Conservation (phyloP, 2,329 filamentous ascomycete species). For the Cytospora piceicola region DNA sequence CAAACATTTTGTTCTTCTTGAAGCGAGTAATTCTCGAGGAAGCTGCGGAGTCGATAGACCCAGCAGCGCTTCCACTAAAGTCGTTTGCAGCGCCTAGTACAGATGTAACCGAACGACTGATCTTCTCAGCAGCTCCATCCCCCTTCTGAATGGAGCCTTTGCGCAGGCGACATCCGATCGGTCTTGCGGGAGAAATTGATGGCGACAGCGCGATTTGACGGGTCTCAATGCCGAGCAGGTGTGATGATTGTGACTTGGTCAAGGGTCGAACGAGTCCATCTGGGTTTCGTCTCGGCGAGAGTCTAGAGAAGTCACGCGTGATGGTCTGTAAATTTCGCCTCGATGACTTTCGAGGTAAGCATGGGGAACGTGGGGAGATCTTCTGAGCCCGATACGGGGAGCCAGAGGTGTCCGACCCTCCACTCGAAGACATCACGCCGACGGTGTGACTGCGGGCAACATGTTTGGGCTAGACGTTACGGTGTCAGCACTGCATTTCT, state of each 20-base stretch:
- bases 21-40: slow-evolving; percentile 24
- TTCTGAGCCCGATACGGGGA: slow-evolving; percentile 3
- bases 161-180: neutral
- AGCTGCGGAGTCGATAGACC: neutral
- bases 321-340: slow-evolving; percentile 3
- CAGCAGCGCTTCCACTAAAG: slow-evolving; percentile 11
- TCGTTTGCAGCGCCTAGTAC: neutral
- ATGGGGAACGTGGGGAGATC: neutral
- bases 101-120: slow-evolving; percentile 19
- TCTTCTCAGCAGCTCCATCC: slow-evolving; percentile 6
- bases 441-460: slow-evolving; percentile 22
- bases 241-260: slow-evolving; percentile 18
- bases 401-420: neutral
- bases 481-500: neutral
- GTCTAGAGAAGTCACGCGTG: neutral
- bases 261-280: slow-evolving; percentile 21
- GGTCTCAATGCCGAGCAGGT: neutral
- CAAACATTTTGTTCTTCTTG: slow-evolving; percentile 26
- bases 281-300: slow-evolving; percentile 13
- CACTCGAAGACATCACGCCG: slow-evolving; percentile 12
- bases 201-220: slow-evolving; percentile 2
- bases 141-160: slow-evolving; percentile 3
- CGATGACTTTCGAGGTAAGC: slow-evolving; percentile 19
- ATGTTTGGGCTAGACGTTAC: neutral
- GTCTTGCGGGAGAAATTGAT: slow-evolving; percentile 2